Percentiles rank a stretch among this genome's conserved stretches.
Evolutionary conservation across 371 early-diverging fungal genomes (phyloP).

Genomic region (Mucor irregularis): DNA sequence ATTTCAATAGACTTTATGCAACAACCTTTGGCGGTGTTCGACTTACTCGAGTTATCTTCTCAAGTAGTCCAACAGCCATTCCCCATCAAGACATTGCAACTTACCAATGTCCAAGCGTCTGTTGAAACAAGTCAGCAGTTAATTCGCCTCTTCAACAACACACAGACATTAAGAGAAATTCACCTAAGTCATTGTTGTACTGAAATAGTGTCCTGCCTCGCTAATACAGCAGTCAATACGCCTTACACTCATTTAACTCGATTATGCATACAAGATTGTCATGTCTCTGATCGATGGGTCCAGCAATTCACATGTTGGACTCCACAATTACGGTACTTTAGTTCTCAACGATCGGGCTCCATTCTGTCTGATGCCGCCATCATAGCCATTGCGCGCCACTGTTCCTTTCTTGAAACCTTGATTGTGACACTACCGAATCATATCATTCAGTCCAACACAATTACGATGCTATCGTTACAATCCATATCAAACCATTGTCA

Average conservation of each 20-base stretch:
- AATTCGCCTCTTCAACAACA: background rate
- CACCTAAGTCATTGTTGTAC: background rate
- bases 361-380: slow-evolving; percentile 18
- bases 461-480: slow-evolving; percentile 10
- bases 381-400: slow-evolving; percentile 6
- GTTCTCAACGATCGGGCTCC: slow-evolving; percentile 10
- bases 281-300: background rate
- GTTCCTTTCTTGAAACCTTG: slow-evolving; percentile 13
- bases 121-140: background rate
- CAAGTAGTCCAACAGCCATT: too few species aligned
- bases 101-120: background rate
- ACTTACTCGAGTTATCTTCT: background rate
- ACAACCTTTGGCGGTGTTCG: background rate
- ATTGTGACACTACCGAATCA: slow-evolving; percentile 14
- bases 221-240: background rate
- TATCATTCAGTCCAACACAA: slow-evolving; percentile 21
- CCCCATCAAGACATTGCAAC: background rate
- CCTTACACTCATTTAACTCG: background rate
- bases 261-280: slow-evolving; percentile 3
- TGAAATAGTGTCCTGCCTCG: background rate
- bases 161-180: background rate
- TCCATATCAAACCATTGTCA: slow-evolving; percentile 4
- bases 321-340: background rate
- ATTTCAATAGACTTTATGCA: background rate
- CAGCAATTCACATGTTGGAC: background rate